These are phyloP conservation scores for Kewa caespitosa DNA, from an alignment of 179 eudicot genomes.

Conservation along the genomic window DNA sequence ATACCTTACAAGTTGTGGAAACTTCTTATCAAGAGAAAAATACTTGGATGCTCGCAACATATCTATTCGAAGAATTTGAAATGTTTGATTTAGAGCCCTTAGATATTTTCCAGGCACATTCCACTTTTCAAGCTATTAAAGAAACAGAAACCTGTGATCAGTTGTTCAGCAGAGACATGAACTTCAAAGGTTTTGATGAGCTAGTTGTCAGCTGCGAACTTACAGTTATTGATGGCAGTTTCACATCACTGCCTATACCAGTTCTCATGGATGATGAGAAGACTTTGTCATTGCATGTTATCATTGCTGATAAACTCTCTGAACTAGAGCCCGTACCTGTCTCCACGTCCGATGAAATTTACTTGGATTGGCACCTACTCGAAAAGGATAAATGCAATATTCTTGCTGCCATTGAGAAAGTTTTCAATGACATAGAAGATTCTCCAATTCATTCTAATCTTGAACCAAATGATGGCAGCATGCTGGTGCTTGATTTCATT, in stretches of 20 bases:
- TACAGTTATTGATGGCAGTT: slow-evolving; percentile 60
- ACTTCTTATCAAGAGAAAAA: slow-evolving; percentile 32
- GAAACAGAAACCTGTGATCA: slow-evolving; percentile 46
- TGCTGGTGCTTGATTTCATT: slow-evolving; percentile 45
- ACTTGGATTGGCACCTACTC: slow-evolving; percentile 83
- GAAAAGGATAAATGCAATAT: slow-evolving; percentile 52
- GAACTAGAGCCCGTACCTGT: slow-evolving; percentile 52
- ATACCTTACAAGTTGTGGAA: slow-evolving; percentile 45
- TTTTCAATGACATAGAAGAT: slow-evolving; percentile 49
- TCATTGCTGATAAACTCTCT: slow-evolving; percentile 38
- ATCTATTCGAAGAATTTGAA: slow-evolving; percentile 57
- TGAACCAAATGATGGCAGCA: slow-evolving; percentile 36
- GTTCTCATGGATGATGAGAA: slow-evolving; percentile 50
- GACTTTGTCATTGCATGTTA: slow-evolving; percentile 33
- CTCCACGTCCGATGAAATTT: slow-evolving; percentile 73
- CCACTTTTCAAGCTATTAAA: slow-evolving; percentile 22
- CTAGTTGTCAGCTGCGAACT: slow-evolving; percentile 69
- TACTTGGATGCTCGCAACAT: slow-evolving; percentile 16
- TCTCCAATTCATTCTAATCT: slow-evolving; percentile 27
- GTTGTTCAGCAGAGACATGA: slow-evolving; percentile 41
- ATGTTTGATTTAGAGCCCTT: slow-evolving; percentile 44
- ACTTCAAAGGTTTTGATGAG: slow-evolving; percentile 51
- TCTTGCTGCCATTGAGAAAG: slow-evolving; percentile 44
- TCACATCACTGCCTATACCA: slow-evolving; percentile 79
- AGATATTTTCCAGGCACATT: slow-evolving; percentile 42